Evolutionary conservation across 139 green algal species (phyloP).

Genomic region (Chlamydomonas eustigma): DNA sequence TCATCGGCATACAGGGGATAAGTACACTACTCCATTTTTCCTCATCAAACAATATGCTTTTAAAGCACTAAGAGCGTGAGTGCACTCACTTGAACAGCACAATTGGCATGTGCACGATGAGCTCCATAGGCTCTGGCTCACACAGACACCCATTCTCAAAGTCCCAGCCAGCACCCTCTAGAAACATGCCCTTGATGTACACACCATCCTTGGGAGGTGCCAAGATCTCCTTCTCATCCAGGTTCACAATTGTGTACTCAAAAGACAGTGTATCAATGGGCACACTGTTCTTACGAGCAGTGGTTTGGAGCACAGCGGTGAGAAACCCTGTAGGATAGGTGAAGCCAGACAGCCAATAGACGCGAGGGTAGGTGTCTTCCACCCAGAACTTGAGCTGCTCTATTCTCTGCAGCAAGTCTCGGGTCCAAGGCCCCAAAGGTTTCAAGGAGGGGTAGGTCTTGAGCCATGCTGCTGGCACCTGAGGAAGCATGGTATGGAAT

Average conservation of each 20-base stretch:
- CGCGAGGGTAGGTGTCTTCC: slow-evolving; percentile 64
- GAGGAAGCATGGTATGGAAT: too few species aligned
- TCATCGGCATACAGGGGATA: too few species aligned
- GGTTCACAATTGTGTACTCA: slow-evolving; percentile 72
- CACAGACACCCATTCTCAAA: slow-evolving; percentile 70
- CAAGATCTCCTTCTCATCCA: slow-evolving; percentile 67
- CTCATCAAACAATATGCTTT: background rate
- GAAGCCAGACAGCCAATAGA: slow-evolving; percentile 86
- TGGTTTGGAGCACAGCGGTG: slow-evolving; percentile 68
- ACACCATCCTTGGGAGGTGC: slow-evolving; percentile 77
- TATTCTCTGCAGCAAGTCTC: slow-evolving; percentile 73
- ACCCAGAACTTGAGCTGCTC: slow-evolving; percentile 72
- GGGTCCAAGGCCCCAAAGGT: slow-evolving; percentile 72
- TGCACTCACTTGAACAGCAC: slow-evolving; percentile 66
- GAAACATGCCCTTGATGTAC: slow-evolving; percentile 78
- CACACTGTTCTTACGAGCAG: slow-evolving; percentile 61
- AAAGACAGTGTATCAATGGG: slow-evolving; percentile 85
- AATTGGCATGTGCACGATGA: slow-evolving; percentile 86
- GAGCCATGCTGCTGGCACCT: slow-evolving; percentile 67
- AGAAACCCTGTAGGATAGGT: slow-evolving; percentile 69
- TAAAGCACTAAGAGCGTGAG: background rate
- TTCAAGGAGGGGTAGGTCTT: slow-evolving; percentile 80
- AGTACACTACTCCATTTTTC: too few species aligned
- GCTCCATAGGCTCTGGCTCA: slow-evolving; percentile 84
- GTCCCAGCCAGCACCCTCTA: slow-evolving; percentile 84